Base-by-base conservation (phyloP, 768 basidiomycete genomes). In the Pleurotus eryngii region DNA sequence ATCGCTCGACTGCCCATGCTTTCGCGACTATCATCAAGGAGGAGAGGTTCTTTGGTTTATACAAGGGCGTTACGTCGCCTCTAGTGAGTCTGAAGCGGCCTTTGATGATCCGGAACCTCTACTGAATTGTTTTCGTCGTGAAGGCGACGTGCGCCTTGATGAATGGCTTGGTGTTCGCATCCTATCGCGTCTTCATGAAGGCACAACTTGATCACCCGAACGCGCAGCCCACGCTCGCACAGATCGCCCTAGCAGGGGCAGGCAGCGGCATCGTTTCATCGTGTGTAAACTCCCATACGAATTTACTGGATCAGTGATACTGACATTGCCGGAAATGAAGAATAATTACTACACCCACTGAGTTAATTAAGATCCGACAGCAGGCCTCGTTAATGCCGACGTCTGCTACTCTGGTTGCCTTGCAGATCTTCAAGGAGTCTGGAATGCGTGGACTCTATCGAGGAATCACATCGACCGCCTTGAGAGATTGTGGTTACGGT, bases 101-200 rank as follows among this genome's bases (percentile, higher is more conserved):
- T 46, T 46, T 46, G 24, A 56, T 46, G 3, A 58, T 15, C 26
- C 24, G 40, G 49, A 43, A 20, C 53, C 6, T 12, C 35, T 9
- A 20, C 20, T 53, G 12, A 17, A 14, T 42, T 42, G 45, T 22
- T 27, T 17, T 8, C 11, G 17, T 8, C 14, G 17, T 22, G 35
- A 47, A 92, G 90, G 78, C 83, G 1, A 82, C 85, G 2, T 81
- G 81, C 20, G 89, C 90, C 0, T 72, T 89, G 1, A 80, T 92
- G 76, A 97, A 95, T 64, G 92, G 94, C 11, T 75, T 93, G 14
- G 84, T 95, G 3, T 96, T 97, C 68, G 82, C 91, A 0, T 85
- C 87, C 0, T 96, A 96, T 73, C 83, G 86, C 18, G 84, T 89
- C 66, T 78, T 95, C 53, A 83, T 93, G 76, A 81, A 83, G 48